Evolutionary conservation across 768 basidiomycete species (phyloP), one percentile per base, ranked within the genome.

Genomic region (Trametes sanguinea): DNA sequence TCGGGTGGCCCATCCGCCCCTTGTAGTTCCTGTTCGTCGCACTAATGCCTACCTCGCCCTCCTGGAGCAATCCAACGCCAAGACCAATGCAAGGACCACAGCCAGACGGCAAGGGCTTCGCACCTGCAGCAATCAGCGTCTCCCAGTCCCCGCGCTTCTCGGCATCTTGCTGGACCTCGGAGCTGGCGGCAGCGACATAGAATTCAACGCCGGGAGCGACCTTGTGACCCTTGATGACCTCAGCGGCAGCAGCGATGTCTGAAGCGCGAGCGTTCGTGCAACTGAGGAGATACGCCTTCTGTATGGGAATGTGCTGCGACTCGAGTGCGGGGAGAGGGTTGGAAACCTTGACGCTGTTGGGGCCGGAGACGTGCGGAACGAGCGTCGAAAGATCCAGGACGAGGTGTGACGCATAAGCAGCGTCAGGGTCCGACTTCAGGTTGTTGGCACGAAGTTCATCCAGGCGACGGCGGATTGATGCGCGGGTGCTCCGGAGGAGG

Each of bases 11-110:
- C 97, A 99, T 99, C 4, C 97, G 84, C 3, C 97, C 97, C 79
- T 99, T 98, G 79, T 98, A 99, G 72, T 99, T 99, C 76, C 97
- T 81, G 76, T 99, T 99, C 6, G 96, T 98, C 4, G 97, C 97
- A 65, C 94, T 96, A 72, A 99, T 98, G 1, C 97, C 96, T 1
- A 88, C 89, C 74, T 99, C 84, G 2, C 96, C 97, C 65, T 98
- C 95, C 73, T 98, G 90, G 39, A 99, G 77, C 55, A 98, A 76
- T 10, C 97, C 97, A 0, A 86, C 88, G 1, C 97, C 97, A 4
- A 99, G 83, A 22, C 97, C 97, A 65, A 99, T 99, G 73, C 97
- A 99, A 2, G 97, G 97, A 0, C 97, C 97, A 71, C 97, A 99
- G 0, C 97, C 97, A 0, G 96, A 89, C 10, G 97, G 97, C 0